phyloP scores from a whole-genome alignment of 2,329 filamentous ascomycete species.

The Shiraia sp. region DNA sequence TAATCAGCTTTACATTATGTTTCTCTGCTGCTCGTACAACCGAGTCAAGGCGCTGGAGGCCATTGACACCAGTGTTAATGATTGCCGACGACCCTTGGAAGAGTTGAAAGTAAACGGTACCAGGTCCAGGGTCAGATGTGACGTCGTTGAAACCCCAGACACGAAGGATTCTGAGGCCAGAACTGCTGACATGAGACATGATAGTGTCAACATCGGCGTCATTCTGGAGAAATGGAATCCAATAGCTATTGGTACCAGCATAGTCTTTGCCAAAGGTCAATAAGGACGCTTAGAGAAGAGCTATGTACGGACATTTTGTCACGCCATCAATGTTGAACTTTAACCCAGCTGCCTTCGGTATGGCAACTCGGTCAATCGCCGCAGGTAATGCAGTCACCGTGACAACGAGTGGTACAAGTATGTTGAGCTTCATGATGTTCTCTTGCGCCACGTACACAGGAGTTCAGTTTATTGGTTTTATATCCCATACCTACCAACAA shows the following conservation, averaged over 20 bases:
- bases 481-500: neutral
- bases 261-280: conserved; percentile 45
- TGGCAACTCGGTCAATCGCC: neutral
- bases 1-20: conserved; percentile 65
- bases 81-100: conserved; percentile 54
- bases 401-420: conserved; percentile 1
- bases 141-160: conserved; percentile 69
- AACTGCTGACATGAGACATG: conserved; percentile 50
- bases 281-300: neutral
- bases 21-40: conserved; percentile 64
- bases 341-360: conserved; percentile 25
- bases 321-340: conserved; percentile 43
- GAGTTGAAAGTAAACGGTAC: conserved; percentile 59
- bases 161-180: conserved; percentile 60
- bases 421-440: conserved; percentile 26
- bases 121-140: conserved; percentile 45
- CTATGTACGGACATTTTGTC: conserved; percentile 28
- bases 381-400: no score
- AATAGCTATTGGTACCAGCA: conserved; percentile 61
- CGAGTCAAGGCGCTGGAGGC: conserved; percentile 67
- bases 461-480: neutral
- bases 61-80: conserved; percentile 67
- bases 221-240: conserved; percentile 58
- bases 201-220: conserved; percentile 59
- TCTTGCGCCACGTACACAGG: neutral